These are phyloP conservation scores for Chlorella sp. DNA, from an alignment of 139 green algal species.

Conservation along the genomic window DNA sequence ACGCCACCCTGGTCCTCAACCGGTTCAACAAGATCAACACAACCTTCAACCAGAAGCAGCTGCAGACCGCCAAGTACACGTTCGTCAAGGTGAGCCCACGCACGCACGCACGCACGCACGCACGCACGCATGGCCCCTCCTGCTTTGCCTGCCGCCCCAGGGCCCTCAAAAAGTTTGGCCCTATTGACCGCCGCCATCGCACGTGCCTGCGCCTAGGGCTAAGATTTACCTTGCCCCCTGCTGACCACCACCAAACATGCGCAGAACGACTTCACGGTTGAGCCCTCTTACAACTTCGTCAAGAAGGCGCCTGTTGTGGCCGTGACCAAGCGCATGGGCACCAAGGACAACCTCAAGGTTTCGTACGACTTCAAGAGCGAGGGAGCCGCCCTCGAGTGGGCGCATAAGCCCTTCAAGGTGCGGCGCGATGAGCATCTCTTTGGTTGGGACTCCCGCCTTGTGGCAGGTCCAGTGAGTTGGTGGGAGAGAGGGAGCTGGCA, in stretches of 20 bases:
- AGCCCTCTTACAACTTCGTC: slow-evolving; percentile 27
- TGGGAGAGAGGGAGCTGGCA: too few species aligned
- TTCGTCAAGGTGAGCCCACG: slow-evolving; percentile 1
- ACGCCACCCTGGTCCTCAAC: slow-evolving; percentile 3
- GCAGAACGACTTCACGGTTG: slow-evolving; percentile 11
- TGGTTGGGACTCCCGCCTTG: too few species aligned
- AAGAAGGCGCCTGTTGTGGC: slow-evolving; percentile 13
- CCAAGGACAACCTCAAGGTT: slow-evolving; percentile 19
- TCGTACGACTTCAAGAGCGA: slow-evolving; percentile 23
- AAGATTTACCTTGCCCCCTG: neutral
- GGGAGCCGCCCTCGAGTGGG: slow-evolving; percentile 12
- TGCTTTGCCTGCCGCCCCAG: too few species aligned
- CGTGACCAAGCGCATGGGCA: slow-evolving; percentile 16
- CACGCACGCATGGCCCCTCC: too few species aligned
- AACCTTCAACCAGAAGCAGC: slow-evolving; percentile 24
- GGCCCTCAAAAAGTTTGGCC: too few species aligned
- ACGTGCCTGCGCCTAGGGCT: neutral
- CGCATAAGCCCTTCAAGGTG: slow-evolving; percentile 25
- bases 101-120: too few species aligned
- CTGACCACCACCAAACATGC: too few species aligned
- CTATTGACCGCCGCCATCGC: neutral
- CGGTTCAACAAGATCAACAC: slow-evolving; percentile 21
- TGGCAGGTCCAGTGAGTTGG: too few species aligned
- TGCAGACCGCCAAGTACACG: slow-evolving; percentile 25
- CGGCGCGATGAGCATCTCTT: neutral